These are phyloP conservation scores for Centella asiatica DNA, from an alignment of 129 eudicot species.

Conservation along the genomic window DNA sequence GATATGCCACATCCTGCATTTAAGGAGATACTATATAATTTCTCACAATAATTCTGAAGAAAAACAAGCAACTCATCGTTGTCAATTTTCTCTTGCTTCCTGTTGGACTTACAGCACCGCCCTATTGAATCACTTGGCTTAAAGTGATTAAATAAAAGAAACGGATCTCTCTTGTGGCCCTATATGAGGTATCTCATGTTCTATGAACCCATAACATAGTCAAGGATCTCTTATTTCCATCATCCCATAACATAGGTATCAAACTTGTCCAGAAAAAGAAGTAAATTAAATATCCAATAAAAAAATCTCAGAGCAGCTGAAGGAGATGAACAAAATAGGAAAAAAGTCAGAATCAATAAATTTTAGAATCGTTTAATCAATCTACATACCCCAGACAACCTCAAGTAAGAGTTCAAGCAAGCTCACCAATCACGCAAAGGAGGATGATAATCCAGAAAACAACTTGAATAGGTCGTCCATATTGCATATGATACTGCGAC, in stretches of 20 bases:
- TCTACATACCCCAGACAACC: not conserved
- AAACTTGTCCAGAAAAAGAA: not conserved
- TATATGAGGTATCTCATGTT: too few relatives aligned
- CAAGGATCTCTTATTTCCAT: not conserved
- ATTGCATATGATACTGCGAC: slow-evolving; percentile 76
- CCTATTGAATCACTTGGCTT: too few relatives aligned
- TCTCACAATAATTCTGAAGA: too few relatives aligned
- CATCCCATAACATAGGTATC: not conserved
- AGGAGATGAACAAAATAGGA: not conserved
- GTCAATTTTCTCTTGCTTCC: too few relatives aligned
- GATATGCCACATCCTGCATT: too few relatives aligned
- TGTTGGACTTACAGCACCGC: too few relatives aligned
- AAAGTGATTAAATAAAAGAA: too few relatives aligned
- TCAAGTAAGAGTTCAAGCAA: slow-evolving; percentile 16
- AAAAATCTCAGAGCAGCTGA: not conserved
- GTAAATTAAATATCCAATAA: not conserved
- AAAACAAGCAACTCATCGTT: too few relatives aligned
- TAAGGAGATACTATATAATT: too few relatives aligned
- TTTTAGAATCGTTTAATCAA: not conserved
- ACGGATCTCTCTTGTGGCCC: too few relatives aligned
- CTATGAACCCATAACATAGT: not conserved
- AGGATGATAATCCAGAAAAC: slow-evolving; percentile 39
- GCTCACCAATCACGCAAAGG: slow-evolving; percentile 68
- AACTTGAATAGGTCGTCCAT: slow-evolving; percentile 64
- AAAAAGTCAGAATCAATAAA: not conserved